phyloP scores from a whole-genome alignment of 2,329 filamentous ascomycete genomes.

The Xylariaceae sp. region DNA sequence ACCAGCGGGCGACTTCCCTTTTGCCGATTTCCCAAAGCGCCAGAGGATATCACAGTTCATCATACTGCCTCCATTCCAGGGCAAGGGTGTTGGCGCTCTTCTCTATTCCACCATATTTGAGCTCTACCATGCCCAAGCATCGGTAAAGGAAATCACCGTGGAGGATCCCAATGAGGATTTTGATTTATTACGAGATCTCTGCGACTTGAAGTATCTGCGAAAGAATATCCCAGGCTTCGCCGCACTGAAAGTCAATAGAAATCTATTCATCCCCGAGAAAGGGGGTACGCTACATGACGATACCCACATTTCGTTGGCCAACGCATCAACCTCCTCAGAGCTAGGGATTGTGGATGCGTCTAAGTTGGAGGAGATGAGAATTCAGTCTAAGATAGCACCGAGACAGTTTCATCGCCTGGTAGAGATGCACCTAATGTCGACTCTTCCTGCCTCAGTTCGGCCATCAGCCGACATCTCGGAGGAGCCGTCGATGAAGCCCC shows the following conservation, averaged over 20 bases:
- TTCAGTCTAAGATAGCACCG: conserved; percentile 65
- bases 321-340: conserved; percentile 23
- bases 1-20: conserved; percentile 38
- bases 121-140: conserved; percentile 60
- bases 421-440: conserved; percentile 69
- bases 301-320: conserved; percentile 26
- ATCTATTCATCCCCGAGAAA: conserved; percentile 45
- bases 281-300: conserved; percentile 33
- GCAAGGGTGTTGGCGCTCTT: conserved; percentile 70
- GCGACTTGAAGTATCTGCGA: conserved; percentile 65
- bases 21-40: conserved; percentile 66
- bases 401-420: conserved; percentile 72
- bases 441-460: conserved; percentile 53
- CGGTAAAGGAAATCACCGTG: conserved; percentile 80
- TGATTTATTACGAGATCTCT: conserved; percentile 72
- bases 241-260: conserved; percentile 51
- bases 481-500: conserved; percentile 31
- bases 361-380: conserved; percentile 53
- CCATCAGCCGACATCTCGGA: conserved; percentile 40
- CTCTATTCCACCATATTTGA: conserved; percentile 80
- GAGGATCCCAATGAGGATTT: conserved; percentile 91
- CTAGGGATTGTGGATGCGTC: conserved; percentile 54
- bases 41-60: conserved; percentile 91
- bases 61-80: conserved; percentile 82
- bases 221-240: conserved; percentile 53